A percentile compares a stretch with the other conserved stretches of the same genome.
These are phyloP conservation scores for Fusarium oxysporum DNA, from an alignment of 2,329 filamentous ascomycete species.

Conservation along the genomic window DNA sequence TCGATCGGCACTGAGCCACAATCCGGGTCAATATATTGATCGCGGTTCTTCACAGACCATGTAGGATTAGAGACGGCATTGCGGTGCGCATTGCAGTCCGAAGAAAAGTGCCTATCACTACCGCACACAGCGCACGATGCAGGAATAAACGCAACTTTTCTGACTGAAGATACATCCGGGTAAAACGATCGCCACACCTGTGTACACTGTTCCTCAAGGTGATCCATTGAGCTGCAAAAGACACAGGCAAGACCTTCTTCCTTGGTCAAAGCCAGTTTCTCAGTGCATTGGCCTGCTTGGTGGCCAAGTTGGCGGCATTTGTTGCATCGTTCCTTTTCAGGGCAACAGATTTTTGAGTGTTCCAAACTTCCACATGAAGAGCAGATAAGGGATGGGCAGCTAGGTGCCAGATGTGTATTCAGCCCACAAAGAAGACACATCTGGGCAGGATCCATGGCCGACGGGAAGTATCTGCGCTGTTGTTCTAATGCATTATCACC, in stretches of 20 bases:
- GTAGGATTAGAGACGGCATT: constrained; percentile 53
- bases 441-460: constrained; percentile 54
- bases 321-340: constrained; percentile 61
- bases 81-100: constrained; percentile 60
- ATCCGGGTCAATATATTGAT: constrained; percentile 61
- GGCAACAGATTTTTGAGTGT: constrained; percentile 65
- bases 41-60: constrained; percentile 64
- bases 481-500: constrained; percentile 52
- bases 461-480: constrained; percentile 64
- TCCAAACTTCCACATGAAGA: constrained; percentile 58
- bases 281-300: constrained; percentile 60
- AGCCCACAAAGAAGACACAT: constrained; percentile 66
- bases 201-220: constrained; percentile 70
- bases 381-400: constrained; percentile 62
- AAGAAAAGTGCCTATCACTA: constrained; percentile 64
- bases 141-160: constrained; percentile 62
- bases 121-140: constrained; percentile 69
- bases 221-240: constrained; percentile 66
- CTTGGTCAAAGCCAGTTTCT: constrained; percentile 65
- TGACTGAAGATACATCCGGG: constrained; percentile 53
- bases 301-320: constrained; percentile 76
- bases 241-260: constrained; percentile 69
- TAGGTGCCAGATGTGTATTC: constrained; percentile 57
- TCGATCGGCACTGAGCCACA: constrained; percentile 56
- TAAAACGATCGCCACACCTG: constrained; percentile 70